Evolutionary conservation across 2,329 filamentous ascomycete species (phyloP).

Genomic region (Orbilia javanica): DNA sequence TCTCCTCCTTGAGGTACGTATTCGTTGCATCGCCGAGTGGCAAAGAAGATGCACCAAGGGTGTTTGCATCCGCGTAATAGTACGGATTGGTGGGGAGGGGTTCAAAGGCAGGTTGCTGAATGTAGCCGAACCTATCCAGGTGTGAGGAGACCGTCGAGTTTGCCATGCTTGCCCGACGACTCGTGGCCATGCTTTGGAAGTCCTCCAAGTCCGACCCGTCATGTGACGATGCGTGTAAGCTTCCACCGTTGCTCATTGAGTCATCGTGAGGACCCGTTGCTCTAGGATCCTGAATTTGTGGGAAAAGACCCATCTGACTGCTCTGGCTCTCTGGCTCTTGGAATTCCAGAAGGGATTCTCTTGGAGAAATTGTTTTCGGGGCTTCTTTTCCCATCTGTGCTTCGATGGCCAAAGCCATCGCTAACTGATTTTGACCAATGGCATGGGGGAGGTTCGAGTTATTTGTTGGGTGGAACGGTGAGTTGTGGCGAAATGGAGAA

Average conservation of each 20-base stretch:
- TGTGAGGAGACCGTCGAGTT: conserved; percentile 57
- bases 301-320: conserved; percentile 79
- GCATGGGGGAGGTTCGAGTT: conserved; percentile 55
- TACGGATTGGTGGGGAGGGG: conserved; percentile 48
- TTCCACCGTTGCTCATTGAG: conserved; percentile 64
- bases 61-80: conserved; percentile 42
- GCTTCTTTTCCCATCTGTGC: conserved; percentile 65
- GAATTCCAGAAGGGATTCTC: conserved; percentile 89
- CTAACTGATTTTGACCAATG: conserved; percentile 56
- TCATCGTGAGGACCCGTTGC: conserved; percentile 68
- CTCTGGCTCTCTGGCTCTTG: conserved; percentile 77
- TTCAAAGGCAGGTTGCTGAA: conserved; percentile 57
- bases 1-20: conserved; percentile 49
- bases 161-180: conserved; percentile 63
- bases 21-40: conserved; percentile 27
- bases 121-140: conserved; percentile 67
- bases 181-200: conserved; percentile 66
- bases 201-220: conserved; percentile 65
- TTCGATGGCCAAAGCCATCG: conserved; percentile 59
- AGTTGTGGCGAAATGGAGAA: conserved; percentile 79
- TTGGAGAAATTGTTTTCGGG: conserved; percentile 89
- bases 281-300: conserved; percentile 64
- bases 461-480: conserved; percentile 60
- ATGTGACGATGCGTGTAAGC: conserved; percentile 61
- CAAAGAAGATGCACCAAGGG: conserved; percentile 24